A percentile compares a stretch with the other conserved stretches of the same genome.
phyloP scores from a whole-genome alignment of 1,284 basidiomycete genomes.

The Ceratobasidium sp. region DNA sequence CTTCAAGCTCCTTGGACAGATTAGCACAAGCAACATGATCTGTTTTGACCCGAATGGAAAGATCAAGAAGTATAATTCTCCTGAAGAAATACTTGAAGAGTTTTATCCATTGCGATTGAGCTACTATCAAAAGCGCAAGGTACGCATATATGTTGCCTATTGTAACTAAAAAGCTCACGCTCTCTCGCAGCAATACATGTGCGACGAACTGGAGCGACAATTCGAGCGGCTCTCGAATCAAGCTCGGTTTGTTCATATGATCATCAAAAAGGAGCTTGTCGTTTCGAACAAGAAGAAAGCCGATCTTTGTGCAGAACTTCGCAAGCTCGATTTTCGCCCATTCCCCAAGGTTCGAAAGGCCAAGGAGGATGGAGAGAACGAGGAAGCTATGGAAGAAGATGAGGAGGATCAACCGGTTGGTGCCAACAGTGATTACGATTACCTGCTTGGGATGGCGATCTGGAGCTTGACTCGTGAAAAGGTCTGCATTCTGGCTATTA shows the following conservation, averaged over 20 bases:
- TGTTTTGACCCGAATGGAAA: slow-evolving; percentile 97
- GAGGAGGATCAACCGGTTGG: slow-evolving; percentile 60
- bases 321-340: slow-evolving; percentile 83
- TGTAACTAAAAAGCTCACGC: not conserved
- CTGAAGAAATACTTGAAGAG: slow-evolving; percentile 93
- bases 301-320: slow-evolving; percentile 86
- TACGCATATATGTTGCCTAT: slow-evolving; percentile 50
- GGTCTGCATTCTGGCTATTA: slow-evolving; percentile 55
- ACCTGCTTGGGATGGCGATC: slow-evolving; percentile 94
- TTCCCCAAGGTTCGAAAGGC: slow-evolving; percentile 83
- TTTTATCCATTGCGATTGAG: slow-evolving; percentile 91
- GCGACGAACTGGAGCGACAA: slow-evolving; percentile 81
- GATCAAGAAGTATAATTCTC: slow-evolving; percentile 90
- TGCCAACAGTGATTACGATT: slow-evolving; percentile 83
- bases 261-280: slow-evolving; percentile 86
- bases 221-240: slow-evolving; percentile 93
- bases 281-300: slow-evolving; percentile 92
- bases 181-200: slow-evolving; percentile 77
- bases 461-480: slow-evolving; percentile 95
- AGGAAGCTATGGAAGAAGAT: slow-evolving; percentile 67
- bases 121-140: slow-evolving; percentile 96
- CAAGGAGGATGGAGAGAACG: slow-evolving; percentile 74
- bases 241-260: slow-evolving; percentile 97
- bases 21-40: slow-evolving; percentile 97
- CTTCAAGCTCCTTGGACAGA: slow-evolving; percentile 87